Evolutionary conservation across 148 eudicot genomes (phyloP), one percentile per base, ranked within the genome.

Genomic region (Camellia lanceoleosa): DNA sequence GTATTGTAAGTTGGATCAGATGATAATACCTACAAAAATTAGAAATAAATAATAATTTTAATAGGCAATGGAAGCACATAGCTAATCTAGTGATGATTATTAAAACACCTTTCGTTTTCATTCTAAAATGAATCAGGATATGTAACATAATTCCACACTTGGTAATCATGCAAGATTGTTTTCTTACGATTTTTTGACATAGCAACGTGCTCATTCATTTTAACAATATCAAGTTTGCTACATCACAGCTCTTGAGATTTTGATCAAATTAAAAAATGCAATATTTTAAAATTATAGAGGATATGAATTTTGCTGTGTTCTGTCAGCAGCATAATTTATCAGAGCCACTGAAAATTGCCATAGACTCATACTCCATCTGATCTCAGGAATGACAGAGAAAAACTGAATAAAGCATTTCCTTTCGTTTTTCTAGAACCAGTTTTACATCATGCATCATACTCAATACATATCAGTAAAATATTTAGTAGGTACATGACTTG

Each of bases 1-100:
- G 97, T 72, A 91, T 68, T 41, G 93, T 89, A 18, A 89, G 92
- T 65, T 89, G 88, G 72, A 95, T 90, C 68, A 95, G 87, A 68
- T 77, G 71, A 12, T 78, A 78, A 46, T 89, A 90, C 96, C 98
- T 93, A 93, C 77, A 64, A 61, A 71, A 15, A 42, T 72, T 47
- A 38, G 9, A 43, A 18, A 19, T 16, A 13, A 62, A 19, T 0
- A 41, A 11, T 16, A 8, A 5, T 20, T 64, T 30, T 9, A 60
- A 44, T 16, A 23, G 52, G 61, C 12, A 67, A 51, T 5, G 12
- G n/a, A 60, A 72, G 49, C 62, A 69, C 51, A 65, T 0, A 42
- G n/a, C 11, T 15, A 7, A 19, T 46, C 52, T 14, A 38, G 20
- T 41, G 14, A 67, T 52, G 41, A 78, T 41, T 52, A 30, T 51